Base-by-base conservation (phyloP, 2,329 filamentous ascomycete species). In the Malbranchea cinnamomea region DNA sequence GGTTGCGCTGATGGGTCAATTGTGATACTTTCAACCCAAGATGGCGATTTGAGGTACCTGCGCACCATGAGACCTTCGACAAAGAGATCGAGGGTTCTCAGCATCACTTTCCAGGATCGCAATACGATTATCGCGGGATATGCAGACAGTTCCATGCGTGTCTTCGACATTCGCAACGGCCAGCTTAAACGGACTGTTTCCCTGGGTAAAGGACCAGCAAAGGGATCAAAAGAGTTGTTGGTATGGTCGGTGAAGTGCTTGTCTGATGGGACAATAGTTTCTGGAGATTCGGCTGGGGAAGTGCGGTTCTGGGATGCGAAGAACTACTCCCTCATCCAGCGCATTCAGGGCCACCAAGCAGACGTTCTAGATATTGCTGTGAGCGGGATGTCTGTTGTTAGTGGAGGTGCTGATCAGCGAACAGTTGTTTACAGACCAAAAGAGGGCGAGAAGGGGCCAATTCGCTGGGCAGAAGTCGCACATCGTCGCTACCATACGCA, bases 191-290 rank as follows among this genome's bases (percentile, higher is more conserved):
- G 83, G 26, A 81, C 73, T 40, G 89, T 98, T 67, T 85, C 83
- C 1, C 60, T 95, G 19, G 89, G 87, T 3, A 74, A 76, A 32
- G 82, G 87, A 20, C 65, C 82, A 7, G 62, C 63, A 5, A 80
- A 79, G 25, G 81, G 81, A 5, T 72, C 79, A 11, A 87, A 81
- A 54, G 79, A 92, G 41, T 77, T 85, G 33, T 74, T 95, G 29
- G 79, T 93, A 9, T 98, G 89, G 89, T 78, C 82, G 30, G 78
- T 98, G 38, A 93, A 84, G 55, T 83, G 79, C 47, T 65, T 95
- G 18, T 71, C 78, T 6, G 79, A 81, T 46, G 85, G 84, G 28
- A 83, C 89, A 41, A 89, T 98, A 37, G 76, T 95, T 8, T 93
- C 85, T 2, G 89, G 83, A 29, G 89, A 98, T 52, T 95, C 89